Evolutionary conservation across 202 grass and related monocot genomes (phyloP), one percentile per base, ranked within the genome.

Genomic region (Carex sylvatica): DNA sequence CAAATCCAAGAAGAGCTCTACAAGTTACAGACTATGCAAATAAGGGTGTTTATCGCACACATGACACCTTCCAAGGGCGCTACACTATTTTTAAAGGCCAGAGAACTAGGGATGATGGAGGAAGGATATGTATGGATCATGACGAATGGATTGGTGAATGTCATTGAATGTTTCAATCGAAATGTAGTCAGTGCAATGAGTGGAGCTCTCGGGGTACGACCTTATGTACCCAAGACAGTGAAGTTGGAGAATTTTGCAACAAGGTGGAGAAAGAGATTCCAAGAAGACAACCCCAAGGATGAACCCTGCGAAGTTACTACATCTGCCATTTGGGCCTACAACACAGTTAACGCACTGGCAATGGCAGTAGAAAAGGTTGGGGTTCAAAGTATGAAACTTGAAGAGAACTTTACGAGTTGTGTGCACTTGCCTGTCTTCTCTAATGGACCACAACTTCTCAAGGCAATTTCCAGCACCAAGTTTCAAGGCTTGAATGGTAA

Each of bases 51-150:
- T 36, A 35, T 89, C 4, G 69, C 83, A 22, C 87, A 92, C 38
- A 84, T 86, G 86, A 28, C 86, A 24, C 23, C 78, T 33, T 28
- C 30, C 28, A 74, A 61, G 44, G 74, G 60, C 9, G 79, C 84
- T 12, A 66, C 54, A 9, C 84, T 92, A 10, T 89, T 92, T 61
- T 64, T 55, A n/a, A 85, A 89, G 44, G 82, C 78, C 51, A 79
- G 72, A 19, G 82, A 74, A 23, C 33, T 51, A 4, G 90, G 86
- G 4, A 88, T 91, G 90, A 91, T 91, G 89, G 83, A 46, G 26
- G 23, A 91, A 84, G 84, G 69, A 3, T 92, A 84, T 79, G 87
- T 11, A n/a, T 92, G 90, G 90, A 92, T 89, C 7, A 84, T 78
- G 35, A 89, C 81, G 14, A 33, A 82, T 78, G 82, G 22, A 71